These are phyloP conservation scores for Pseudogymnoascus sp. DNA, from an alignment of 2,329 filamentous ascomycete genomes.

Conservation along the genomic window DNA sequence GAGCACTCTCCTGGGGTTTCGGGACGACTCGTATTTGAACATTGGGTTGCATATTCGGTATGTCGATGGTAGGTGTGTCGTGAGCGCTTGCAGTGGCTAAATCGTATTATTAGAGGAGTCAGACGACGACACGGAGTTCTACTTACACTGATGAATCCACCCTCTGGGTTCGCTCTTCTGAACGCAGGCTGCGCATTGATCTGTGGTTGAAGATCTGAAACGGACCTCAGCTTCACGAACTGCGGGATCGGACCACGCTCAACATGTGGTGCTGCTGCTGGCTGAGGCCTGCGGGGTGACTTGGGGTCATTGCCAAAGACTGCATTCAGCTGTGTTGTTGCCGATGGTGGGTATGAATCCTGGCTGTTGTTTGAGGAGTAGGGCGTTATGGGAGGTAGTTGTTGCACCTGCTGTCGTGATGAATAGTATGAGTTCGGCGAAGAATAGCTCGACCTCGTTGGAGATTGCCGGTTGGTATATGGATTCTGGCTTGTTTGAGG, in stretches of 20 bases:
- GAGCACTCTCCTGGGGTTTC: conserved; percentile 89
- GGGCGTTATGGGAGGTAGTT: conserved; percentile 67
- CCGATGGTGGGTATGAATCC: conserved; percentile 65
- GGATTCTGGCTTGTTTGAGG: conserved; percentile 46
- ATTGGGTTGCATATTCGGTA: conserved; percentile 97
- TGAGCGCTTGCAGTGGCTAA: conserved; percentile 90
- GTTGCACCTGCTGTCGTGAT: conserved; percentile 44
- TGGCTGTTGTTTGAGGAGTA: conserved; percentile 54
- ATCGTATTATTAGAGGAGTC: conserved; percentile 24
- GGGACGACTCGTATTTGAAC: conserved; percentile 98
- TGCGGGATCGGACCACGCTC: conserved; percentile 72
- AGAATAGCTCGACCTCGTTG: conserved; percentile 61
- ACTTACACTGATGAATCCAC: conserved; percentile 92
- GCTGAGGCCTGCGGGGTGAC: conserved; percentile 50
- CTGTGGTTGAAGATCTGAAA: conserved; percentile 71
- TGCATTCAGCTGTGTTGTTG: conserved; percentile 65
- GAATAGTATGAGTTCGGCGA: conserved; percentile 53
- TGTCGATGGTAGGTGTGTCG: conserved; percentile 84
- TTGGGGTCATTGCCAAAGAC: conserved; percentile 53
- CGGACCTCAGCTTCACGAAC: conserved; percentile 70
- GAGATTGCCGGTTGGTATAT: conserved; percentile 66
- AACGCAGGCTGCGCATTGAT: conserved; percentile 86
- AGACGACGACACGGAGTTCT: conserved; percentile 9
- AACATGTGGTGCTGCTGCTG: conserved; percentile 39
- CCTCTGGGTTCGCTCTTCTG: conserved; percentile 88